Percentiles rank a stretch among this genome's conserved stretches.
phyloP scores from a whole-genome alignment of 2,329 filamentous ascomycete species.

The Penicillium sp. region DNA sequence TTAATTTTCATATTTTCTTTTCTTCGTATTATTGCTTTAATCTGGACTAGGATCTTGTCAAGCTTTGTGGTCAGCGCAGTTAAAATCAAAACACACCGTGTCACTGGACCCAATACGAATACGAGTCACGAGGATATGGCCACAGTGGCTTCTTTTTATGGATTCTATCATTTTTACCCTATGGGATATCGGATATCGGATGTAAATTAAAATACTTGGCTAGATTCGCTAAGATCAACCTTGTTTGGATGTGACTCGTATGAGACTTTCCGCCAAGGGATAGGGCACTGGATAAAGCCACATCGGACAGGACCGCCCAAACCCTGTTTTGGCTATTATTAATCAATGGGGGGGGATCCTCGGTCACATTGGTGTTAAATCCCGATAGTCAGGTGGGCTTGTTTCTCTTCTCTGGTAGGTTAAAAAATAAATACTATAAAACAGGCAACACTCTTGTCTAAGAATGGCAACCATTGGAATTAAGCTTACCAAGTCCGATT shows the following conservation, averaged over 20 bases:
- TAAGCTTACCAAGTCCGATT: background rate
- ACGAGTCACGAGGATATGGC: slow-evolving; percentile 24
- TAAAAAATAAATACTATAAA: background rate
- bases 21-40: background rate
- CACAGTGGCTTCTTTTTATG: slow-evolving; percentile 19
- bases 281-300: slow-evolving; percentile 9
- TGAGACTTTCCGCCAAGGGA: slow-evolving; percentile 8
- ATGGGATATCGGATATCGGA: background rate
- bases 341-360: slow-evolving; percentile 8
- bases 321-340: slow-evolving; percentile 5
- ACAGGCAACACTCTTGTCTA: background rate
- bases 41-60: slow-evolving; percentile 10
- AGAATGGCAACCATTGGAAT: background rate
- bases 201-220: background rate
- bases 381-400: slow-evolving; percentile 15
- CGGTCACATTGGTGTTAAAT: slow-evolving; percentile 15
- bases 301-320: slow-evolving; percentile 15
- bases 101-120: slow-evolving; percentile 22
- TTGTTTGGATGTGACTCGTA: slow-evolving; percentile 11
- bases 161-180: background rate
- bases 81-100: slow-evolving; percentile 19
- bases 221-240: slow-evolving; percentile 11
- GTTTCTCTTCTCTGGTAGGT: background rate
- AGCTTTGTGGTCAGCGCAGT: slow-evolving; percentile 22
- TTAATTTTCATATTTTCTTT: background rate